Conservation (phyloP, 139 green algal genomes). For the Trebouxia sp. region DNA sequence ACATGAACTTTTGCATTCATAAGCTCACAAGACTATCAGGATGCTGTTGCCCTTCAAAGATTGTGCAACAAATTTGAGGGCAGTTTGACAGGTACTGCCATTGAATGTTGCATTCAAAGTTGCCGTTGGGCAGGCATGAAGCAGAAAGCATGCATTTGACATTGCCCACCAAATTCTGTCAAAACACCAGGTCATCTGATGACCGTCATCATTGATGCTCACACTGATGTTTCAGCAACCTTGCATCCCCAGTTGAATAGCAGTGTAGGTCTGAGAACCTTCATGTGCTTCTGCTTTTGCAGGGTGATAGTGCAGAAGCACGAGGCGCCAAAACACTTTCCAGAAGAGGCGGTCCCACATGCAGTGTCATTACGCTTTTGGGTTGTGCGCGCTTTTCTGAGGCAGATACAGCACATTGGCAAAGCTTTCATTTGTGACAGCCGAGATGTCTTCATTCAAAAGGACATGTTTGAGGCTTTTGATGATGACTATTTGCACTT, state of each 20-base stretch:
- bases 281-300: neutral
- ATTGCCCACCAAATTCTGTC: too few relatives aligned
- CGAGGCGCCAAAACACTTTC: neutral
- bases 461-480: slow-evolving; percentile 19
- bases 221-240: too few relatives aligned
- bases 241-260: neutral
- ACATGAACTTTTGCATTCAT: too few relatives aligned
- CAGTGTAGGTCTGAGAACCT: neutral
- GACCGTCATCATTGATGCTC: too few relatives aligned
- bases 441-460: slow-evolving; percentile 17
- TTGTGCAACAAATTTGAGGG: too few relatives aligned
- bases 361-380: slow-evolving; percentile 10
- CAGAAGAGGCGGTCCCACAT: neutral
- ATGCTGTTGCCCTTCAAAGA: too few relatives aligned
- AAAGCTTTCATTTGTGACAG: slow-evolving; percentile 27
- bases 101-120: too few relatives aligned
- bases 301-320: slow-evolving; percentile 24
- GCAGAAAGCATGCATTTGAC: too few relatives aligned
- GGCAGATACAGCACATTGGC: slow-evolving; percentile 1
- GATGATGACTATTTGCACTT: slow-evolving; percentile 25
- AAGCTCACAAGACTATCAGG: too few relatives aligned
- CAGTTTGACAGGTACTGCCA: too few relatives aligned
- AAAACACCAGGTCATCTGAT: too few relatives aligned
- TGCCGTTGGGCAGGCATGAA: too few relatives aligned
- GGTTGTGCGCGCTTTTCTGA: neutral